Evolutionary conservation across 1,284 basidiomycete genomes (phyloP), one percentile per base, ranked within the genome.

Genomic region (Sporisorium reilianum): DNA sequence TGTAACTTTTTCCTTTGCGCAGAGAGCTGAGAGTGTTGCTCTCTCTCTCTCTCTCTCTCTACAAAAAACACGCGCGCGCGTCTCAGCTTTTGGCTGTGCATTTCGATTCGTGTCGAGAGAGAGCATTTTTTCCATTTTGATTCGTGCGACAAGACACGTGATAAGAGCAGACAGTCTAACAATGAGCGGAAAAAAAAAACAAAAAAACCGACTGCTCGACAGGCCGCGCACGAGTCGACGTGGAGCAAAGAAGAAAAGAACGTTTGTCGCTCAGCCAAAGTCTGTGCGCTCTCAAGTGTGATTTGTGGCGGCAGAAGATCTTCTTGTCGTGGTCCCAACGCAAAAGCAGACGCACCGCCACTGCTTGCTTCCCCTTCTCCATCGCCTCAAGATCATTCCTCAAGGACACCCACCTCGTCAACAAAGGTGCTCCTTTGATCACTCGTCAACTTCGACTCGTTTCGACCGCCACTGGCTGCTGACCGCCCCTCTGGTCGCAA

Each of bases 171-270:
- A 1, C 23, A 36, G 5, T 52, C 60, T 69, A 69, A 69, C 66
- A 30, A 30, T 5, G 9, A 30, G 28, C 5, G 9, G 9, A 30
- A 30, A 30, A 30, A 30, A 30, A 30, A 30, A 30, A 30, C 5
- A 30, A 30, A 30, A 30, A 30, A 30, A 30, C n/a, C n/a, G n/a
- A n/a, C 12, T 6, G 32, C 28, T 22, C 26, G 22, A 32, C n/a
- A 51, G 60, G 56, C 66, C 66, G 53, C 61, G 57, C 34, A 60
- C 32, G 36, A 60, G 54, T 70, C 62, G 67, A 70, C 67, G 67
- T 64, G 67, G 67, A 70, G 61, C 57, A 38, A 42, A 30, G 32
- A 51, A 51, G 20, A 9, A 38, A 26, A 46, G 28, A 10, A 28
- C 46, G 30, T 48, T 26, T 45, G 25, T n/a, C n/a, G n/a, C n/a